A percentile compares a stretch with the other conserved stretches of the same genome.
These are phyloP conservation scores for Mycena filopes DNA, from an alignment of 768 basidiomycete genomes.

Conservation along the genomic window DNA sequence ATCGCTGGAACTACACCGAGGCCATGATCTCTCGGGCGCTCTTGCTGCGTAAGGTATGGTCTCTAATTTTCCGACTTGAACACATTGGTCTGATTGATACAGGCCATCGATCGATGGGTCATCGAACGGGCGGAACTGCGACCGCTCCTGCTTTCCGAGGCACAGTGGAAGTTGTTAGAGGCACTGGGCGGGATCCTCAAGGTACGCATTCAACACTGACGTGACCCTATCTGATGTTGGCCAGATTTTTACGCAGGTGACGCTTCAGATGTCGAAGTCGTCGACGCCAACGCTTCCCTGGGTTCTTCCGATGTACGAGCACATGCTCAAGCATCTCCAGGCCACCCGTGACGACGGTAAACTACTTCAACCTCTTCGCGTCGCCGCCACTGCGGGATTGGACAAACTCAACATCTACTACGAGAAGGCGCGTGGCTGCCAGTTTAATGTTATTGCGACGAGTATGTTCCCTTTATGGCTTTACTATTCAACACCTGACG, in stretches of 20 bases:
- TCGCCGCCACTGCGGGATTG: neutral
- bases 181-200: no score
- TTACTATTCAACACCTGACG: neutral
- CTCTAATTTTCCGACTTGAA: no score
- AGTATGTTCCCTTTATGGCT: neutral
- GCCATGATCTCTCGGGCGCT: neutral
- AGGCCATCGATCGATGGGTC: no score
- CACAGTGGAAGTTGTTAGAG: no score
- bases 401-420: neutral
- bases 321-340: slow-evolving; percentile 8
- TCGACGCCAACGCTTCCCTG: slow-evolving; percentile 1
- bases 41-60: no score
- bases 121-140: no score
- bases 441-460: neutral
- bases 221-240: no score
- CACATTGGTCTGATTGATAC: no score
- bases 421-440: neutral
- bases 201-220: no score
- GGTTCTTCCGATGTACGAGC: slow-evolving; percentile 6
- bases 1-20: slow-evolving; percentile 14
- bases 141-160: no score
- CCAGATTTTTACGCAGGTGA: slow-evolving; percentile 11
- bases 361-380: neutral
- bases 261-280: slow-evolving; percentile 5
- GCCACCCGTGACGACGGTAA: no score